These are phyloP conservation scores for Theileria annulata DNA, from an alignment of 169 alveolate genomes.

Conservation along the genomic window DNA sequence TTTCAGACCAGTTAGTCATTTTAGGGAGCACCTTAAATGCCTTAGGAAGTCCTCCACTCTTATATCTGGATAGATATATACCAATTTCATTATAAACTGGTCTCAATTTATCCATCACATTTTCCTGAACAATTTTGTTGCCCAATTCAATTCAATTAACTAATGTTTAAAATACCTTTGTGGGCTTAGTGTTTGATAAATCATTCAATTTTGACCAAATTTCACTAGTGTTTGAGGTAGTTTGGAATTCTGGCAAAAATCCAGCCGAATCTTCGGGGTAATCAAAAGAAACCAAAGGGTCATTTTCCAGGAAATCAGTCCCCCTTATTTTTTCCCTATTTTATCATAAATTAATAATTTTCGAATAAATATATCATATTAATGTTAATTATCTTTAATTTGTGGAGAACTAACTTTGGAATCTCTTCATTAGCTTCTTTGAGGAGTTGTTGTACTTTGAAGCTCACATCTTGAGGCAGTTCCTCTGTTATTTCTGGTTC, in stretches of 20 bases:
- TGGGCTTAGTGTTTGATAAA: background rate
- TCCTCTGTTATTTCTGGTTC: constrained; percentile 67
- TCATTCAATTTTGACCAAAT: constrained; percentile 29
- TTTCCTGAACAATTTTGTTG: background rate
- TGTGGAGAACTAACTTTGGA: constrained; percentile 25
- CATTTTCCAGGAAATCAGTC: constrained; percentile 51
- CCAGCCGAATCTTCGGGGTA: constrained; percentile 34
- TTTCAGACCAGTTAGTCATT: constrained; percentile 92
- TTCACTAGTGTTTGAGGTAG: constrained; percentile 15
- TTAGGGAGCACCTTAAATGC: constrained; percentile 91
- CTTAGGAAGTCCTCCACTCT: constrained; percentile 92
- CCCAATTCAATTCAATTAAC: background rate
- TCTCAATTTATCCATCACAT: constrained; percentile 19
- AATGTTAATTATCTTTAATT: constrained; percentile 25
- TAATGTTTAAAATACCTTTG: background rate
- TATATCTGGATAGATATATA: constrained; percentile 67
- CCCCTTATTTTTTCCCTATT: constrained; percentile 15
- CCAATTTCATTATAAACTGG: constrained; percentile 59
- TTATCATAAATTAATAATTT: background rate
- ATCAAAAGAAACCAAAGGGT: constrained; percentile 30
- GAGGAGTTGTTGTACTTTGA: constrained; percentile 34
- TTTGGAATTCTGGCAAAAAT: constrained; percentile 48
- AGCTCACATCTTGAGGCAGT: constrained; percentile 48
- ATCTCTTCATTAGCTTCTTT: constrained; percentile 49
- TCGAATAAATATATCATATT: constrained; percentile 9